Conservation (phyloP, 1,139 yeast genomes). For the Geotrichum carabidarum region DNA sequence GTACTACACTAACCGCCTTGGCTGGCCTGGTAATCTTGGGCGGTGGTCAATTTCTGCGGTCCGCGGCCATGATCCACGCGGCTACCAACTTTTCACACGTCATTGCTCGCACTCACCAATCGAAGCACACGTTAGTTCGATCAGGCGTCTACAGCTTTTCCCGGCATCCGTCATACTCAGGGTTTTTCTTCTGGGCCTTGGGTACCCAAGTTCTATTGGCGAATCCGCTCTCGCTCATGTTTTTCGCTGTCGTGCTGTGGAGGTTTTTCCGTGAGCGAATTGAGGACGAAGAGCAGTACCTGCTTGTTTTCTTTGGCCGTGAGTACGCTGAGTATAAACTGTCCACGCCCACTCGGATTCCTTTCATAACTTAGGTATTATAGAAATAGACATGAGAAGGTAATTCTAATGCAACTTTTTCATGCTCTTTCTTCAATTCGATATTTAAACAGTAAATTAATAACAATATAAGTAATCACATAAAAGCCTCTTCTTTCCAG, state of each 20-base stretch:
- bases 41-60: conserved; percentile 62
- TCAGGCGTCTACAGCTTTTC: conserved; percentile 60
- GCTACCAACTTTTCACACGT: conserved; percentile 82
- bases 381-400: background rate
- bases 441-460: no score
- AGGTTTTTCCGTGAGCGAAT: conserved; percentile 66
- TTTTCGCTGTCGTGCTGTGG: conserved; percentile 52
- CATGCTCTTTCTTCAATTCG: no score
- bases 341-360: conserved; percentile 56
- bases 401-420: no score
- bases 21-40: conserved; percentile 48
- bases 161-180: conserved; percentile 89
- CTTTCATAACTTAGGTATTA: conserved; percentile 44
- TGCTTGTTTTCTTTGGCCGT: conserved; percentile 64
- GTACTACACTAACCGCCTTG: conserved; percentile 18
- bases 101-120: conserved; percentile 50
- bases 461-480: no score
- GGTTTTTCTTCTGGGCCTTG: conserved; percentile 89
- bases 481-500: no score
- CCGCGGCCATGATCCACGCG: conserved; percentile 83
- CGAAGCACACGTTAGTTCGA: conserved; percentile 62
- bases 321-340: conserved; percentile 53
- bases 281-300: conserved; percentile 56
- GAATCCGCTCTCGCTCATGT: conserved; percentile 53
- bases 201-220: conserved; percentile 71